These are phyloP conservation scores for Cryptosporidium meleagridis DNA, from an alignment of 169 alveolate species.

Conservation along the genomic window DNA sequence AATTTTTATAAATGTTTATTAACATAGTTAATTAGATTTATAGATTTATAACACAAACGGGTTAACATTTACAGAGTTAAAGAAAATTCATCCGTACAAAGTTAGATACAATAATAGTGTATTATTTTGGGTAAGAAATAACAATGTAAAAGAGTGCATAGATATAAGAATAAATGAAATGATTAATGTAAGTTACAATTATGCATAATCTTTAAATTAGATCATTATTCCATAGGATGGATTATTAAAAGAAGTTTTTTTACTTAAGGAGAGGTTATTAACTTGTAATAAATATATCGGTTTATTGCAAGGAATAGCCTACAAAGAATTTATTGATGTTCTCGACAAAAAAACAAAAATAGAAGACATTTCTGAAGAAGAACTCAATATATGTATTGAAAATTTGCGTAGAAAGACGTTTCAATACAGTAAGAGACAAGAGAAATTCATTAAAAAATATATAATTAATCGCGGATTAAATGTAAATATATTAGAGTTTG, in stretches of 20 bases:
- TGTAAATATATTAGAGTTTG: constrained; percentile 23
- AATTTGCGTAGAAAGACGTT: constrained; percentile 22
- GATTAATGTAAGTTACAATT: not conserved
- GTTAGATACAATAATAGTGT: constrained; percentile 18
- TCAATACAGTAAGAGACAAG: constrained; percentile 54
- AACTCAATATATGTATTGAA: constrained; percentile 11
- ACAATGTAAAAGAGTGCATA: not conserved
- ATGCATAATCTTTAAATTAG: not conserved
- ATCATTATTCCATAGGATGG: constrained; percentile 20
- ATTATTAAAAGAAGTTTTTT: constrained; percentile 31
- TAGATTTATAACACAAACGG: constrained; percentile 30
- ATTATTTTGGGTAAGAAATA: constrained; percentile 41
- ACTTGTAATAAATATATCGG: constrained; percentile 26
- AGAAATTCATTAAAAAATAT: constrained; percentile 51
- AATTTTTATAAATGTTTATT: not conserved
- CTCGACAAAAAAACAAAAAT: not conserved
- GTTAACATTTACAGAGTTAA: constrained; percentile 1
- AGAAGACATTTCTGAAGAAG: constrained; percentile 31
- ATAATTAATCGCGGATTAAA: not conserved
- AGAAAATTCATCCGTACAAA: constrained; percentile 7
- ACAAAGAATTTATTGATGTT: constrained; percentile 29
- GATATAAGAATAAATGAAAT: not conserved
- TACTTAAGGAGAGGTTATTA: constrained; percentile 38
- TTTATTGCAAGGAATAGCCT: constrained; percentile 60
- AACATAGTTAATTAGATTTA: not conserved